These are phyloP conservation scores for Xerocomellus intermedius DNA, from an alignment of 768 basidiomycete genomes.

Conservation along the genomic window DNA sequence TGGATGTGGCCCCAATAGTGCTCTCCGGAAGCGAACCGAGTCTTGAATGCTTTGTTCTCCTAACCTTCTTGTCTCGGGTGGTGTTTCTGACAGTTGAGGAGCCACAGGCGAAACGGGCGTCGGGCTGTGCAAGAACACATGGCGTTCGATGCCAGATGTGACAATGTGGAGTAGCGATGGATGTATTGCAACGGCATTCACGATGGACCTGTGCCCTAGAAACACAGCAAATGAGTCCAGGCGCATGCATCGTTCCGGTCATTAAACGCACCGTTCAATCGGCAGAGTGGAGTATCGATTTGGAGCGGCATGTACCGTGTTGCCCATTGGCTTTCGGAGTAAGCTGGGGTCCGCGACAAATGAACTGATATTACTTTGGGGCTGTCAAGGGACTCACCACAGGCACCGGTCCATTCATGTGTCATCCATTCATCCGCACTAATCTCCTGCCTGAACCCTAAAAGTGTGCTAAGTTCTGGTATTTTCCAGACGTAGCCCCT, in stretches of 20 bases:
- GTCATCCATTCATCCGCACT: slow-evolving; percentile 45
- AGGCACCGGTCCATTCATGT: slow-evolving; percentile 29
- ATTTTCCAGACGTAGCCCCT: slow-evolving; percentile 77
- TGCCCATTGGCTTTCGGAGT: slow-evolving; percentile 38
- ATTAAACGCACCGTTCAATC: slow-evolving; percentile 50
- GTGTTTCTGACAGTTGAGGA: slow-evolving; percentile 44
- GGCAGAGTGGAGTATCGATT: slow-evolving; percentile 60
- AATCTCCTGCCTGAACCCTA: slow-evolving; percentile 46
- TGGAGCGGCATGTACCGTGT: slow-evolving; percentile 59
- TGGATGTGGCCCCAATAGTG: slow-evolving; percentile 31
- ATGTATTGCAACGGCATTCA: slow-evolving; percentile 73
- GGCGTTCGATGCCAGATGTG: slow-evolving; percentile 73
- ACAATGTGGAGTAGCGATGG: slow-evolving; percentile 64
- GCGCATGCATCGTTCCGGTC: not conserved
- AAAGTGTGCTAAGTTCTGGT: slow-evolving; percentile 47
- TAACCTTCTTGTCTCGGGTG: slow-evolving; percentile 47
- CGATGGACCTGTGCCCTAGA: slow-evolving; percentile 71
- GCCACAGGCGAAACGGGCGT: slow-evolving; percentile 53
- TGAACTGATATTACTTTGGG: slow-evolving; percentile 7
- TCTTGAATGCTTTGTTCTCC: slow-evolving; percentile 36
- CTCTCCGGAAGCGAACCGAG: slow-evolving; percentile 36
- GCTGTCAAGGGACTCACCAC: slow-evolving; percentile 27
- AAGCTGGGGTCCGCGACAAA: slow-evolving; percentile 37
- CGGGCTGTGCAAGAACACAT: slow-evolving; percentile 67
- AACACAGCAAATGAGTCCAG: slow-evolving; percentile 5